phyloP scores from a whole-genome alignment of 2,329 filamentous ascomycete species.

The Aspergillus ustus region DNA sequence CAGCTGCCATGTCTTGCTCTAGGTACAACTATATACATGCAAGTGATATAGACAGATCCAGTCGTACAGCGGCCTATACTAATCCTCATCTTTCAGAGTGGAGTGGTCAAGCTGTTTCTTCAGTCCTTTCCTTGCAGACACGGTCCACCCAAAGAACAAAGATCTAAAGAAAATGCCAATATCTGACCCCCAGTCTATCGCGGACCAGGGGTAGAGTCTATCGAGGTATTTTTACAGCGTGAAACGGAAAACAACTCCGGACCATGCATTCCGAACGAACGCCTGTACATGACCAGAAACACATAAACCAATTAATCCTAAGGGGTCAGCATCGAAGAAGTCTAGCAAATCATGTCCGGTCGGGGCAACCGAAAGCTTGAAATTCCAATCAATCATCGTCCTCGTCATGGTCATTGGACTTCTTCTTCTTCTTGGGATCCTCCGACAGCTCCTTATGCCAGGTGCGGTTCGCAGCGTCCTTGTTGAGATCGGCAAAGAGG shows the following conservation, averaged over 20 bases:
- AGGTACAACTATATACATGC: slow-evolving; percentile 9
- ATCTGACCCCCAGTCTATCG: neutral
- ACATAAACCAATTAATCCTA: slow-evolving; percentile 19
- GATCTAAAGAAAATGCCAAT: neutral
- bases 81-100: slow-evolving; percentile 21
- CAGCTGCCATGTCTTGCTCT: neutral
- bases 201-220: slow-evolving; percentile 15
- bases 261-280: slow-evolving; percentile 41
- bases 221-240: slow-evolving; percentile 14
- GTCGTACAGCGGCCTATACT: slow-evolving; percentile 7
- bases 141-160: slow-evolving; percentile 1
- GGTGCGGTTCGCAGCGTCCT: slow-evolving; percentile 69
- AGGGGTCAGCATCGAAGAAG: slow-evolving; percentile 20
- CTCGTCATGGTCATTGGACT: slow-evolving; percentile 28
- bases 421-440: slow-evolving; percentile 55
- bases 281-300: slow-evolving; percentile 37
- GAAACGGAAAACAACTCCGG: slow-evolving; percentile 32
- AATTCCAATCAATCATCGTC: slow-evolving; percentile 31
- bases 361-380: slow-evolving; percentile 2
- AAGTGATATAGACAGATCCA: slow-evolving; percentile 1
- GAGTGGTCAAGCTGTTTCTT: slow-evolving; percentile 22
- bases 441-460: slow-evolving; percentile 69
- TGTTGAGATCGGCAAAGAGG: slow-evolving; percentile 82
- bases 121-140: neutral
- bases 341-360: slow-evolving; percentile 24